Evolutionary conservation across 2,329 filamentous ascomycete genomes (phyloP).

Genomic region (Nemania sp.): DNA sequence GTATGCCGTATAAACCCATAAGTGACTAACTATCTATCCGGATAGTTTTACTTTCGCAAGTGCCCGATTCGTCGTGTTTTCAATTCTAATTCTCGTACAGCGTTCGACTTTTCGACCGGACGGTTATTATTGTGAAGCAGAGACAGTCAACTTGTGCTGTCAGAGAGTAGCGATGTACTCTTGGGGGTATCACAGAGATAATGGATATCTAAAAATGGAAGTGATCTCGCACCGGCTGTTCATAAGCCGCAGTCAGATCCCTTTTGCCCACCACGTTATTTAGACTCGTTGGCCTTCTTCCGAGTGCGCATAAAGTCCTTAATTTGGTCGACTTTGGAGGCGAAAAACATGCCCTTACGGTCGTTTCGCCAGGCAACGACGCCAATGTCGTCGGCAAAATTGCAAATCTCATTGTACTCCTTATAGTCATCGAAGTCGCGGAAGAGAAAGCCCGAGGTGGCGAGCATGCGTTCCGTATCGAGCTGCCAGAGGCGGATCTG

Average conservation of each 20-base stretch:
- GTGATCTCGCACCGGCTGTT: too few species aligned
- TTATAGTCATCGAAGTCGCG: conserved; percentile 76
- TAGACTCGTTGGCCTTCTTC: conserved; percentile 35
- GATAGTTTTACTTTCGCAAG: too few species aligned
- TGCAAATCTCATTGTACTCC: conserved; percentile 71
- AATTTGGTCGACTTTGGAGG: conserved; percentile 87
- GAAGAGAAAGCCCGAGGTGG: conserved; percentile 82
- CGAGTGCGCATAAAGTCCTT: conserved; percentile 69
- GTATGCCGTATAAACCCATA: neutral
- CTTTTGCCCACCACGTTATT: neutral
- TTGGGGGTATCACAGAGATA: neutral
- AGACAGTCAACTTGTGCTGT: too few species aligned
- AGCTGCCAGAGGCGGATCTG: conserved; percentile 98
- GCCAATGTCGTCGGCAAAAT: conserved; percentile 87
- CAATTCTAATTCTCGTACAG: too few species aligned
- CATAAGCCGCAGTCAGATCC: neutral
- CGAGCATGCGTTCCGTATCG: conserved; percentile 91
- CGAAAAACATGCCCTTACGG: conserved; percentile 82
- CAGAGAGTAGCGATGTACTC: too few species aligned
- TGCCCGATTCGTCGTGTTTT: neutral
- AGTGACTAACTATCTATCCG: too few species aligned
- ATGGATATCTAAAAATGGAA: too few species aligned
- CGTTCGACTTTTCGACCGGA: too few species aligned
- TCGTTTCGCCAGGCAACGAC: conserved; percentile 88
- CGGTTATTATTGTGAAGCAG: neutral